These are phyloP conservation scores for Prunella vulgaris DNA, from an alignment of 257 asterid species.

Conservation along the genomic window DNA sequence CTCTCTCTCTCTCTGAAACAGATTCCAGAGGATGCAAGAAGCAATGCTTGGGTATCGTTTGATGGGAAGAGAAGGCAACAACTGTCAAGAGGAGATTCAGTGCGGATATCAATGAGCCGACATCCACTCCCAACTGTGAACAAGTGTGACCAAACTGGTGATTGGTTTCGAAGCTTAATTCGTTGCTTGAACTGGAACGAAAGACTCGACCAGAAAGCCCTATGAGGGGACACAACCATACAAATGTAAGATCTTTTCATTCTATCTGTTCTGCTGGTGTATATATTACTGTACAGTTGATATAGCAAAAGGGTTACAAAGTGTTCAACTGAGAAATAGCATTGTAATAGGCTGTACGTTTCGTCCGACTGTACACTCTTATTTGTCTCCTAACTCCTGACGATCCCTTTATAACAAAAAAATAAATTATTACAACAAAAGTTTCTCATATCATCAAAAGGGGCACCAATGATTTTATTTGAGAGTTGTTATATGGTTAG, in stretches of 20 bases:
- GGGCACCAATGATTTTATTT: neutral
- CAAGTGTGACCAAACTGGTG: conserved; percentile 90
- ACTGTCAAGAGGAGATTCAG: conserved; percentile 84
- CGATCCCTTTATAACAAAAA: neutral
- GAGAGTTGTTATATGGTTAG: too few species aligned
- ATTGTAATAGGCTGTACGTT: conserved; percentile 24
- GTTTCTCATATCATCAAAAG: neutral
- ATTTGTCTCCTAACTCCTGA: neutral
- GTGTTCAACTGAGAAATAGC: conserved; percentile 18
- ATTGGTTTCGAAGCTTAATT: conserved; percentile 92
- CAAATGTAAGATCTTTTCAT: neutral
- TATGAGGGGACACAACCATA: conserved; percentile 31
- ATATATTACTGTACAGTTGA: conserved; percentile 52
- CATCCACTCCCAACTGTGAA: conserved; percentile 98
- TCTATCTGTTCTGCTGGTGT: conserved; percentile 4
- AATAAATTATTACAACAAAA: conserved; percentile 1
- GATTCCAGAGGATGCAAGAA: conserved; percentile 93
- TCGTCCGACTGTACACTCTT: conserved; percentile 24
- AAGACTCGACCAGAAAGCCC: conserved; percentile 91
- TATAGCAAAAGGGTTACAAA: conserved; percentile 24
- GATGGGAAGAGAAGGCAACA: conserved; percentile 99
- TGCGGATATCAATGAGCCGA: conserved; percentile 86
- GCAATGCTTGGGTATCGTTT: conserved; percentile 96
- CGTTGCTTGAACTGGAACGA: conserved; percentile 99
- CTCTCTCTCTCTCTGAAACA: conserved; percentile 18